Base-by-base conservation (phyloP, 2,329 filamentous ascomycete species). In the Zarea fungicola region DNA sequence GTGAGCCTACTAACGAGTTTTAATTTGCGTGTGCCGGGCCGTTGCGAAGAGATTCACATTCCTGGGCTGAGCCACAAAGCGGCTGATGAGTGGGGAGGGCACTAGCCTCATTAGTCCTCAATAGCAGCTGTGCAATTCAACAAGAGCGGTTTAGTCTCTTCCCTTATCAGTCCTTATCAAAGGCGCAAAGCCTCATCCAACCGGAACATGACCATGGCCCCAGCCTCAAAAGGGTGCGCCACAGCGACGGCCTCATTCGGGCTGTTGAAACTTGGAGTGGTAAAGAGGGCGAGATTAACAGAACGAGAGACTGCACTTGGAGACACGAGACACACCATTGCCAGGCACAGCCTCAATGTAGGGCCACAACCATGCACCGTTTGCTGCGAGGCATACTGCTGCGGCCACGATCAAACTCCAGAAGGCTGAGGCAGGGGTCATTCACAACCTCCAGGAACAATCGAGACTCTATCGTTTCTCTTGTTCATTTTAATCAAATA, bases 331-430 rank as follows among this genome's bases (percentile, higher is more conserved):
- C n/a, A n/a, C n/a, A n/a, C n/a, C n/a, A n/a, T n/a, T n/a, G n/a
- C n/a, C n/a, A n/a, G n/a, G n/a, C n/a, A n/a, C n/a, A n/a, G n/a
- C n/a, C n/a, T n/a, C n/a, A n/a, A n/a, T n/a, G n/a, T n/a, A n/a
- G n/a, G 13, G 26, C 26, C 26, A 29, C 34, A 37, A 25, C 43
- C 36, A 22, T n/a, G 23, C 16, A 37, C 28, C 42, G 37, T n/a
- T 18, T 37, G 43, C 44, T 48, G 44, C 44, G 37, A 40, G 37
- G 35, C 44, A 48, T n/a, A n/a, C n/a, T n/a, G n/a, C n/a, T n/a
- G n/a, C n/a, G n/a, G n/a, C n/a, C n/a, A n/a, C n/a, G n/a, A n/a
- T n/a, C n/a, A n/a, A n/a, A n/a, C n/a, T 40, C 3, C 37, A 34
- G 44, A 14, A 29, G 16, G 29, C 11, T 22, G 22, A 21, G 16